phyloP scores from a whole-genome alignment of 2,329 filamentous ascomycete species.

The Trichophaea hybrida region DNA sequence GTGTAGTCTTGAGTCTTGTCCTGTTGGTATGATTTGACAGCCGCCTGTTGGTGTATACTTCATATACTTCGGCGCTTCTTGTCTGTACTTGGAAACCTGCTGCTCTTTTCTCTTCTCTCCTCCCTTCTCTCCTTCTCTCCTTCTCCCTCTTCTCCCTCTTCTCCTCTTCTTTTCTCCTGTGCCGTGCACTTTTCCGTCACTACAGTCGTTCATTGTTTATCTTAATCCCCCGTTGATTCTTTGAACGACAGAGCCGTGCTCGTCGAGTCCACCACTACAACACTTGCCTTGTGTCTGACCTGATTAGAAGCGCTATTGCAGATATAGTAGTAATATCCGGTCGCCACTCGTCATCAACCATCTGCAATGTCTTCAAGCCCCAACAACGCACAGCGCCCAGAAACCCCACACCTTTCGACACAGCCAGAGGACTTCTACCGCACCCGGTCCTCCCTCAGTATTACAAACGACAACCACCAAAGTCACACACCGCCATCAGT shows the following conservation, averaged over 20 bases:
- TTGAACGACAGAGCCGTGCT: background rate
- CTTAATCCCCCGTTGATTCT: background rate
- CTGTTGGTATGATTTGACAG: background rate
- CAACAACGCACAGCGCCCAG: conserved; percentile 3
- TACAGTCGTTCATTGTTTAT: background rate
- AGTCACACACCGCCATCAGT: conserved; percentile 6
- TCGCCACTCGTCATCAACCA: background rate
- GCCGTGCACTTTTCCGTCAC: background rate
- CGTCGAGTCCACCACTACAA: background rate
- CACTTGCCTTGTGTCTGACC: background rate
- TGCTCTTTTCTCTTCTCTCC: background rate
- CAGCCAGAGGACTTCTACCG: conserved; percentile 21
- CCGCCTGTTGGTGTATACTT: background rate
- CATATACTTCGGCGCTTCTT: background rate
- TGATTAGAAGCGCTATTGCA: background rate
- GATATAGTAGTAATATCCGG: background rate
- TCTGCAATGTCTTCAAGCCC: background rate
- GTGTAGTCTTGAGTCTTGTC: background rate
- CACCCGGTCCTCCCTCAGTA: background rate
- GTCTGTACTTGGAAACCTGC: background rate
- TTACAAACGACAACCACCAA: conserved; percentile 1
- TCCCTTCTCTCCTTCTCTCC: background rate
- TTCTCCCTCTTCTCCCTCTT: background rate
- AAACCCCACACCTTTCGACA: conserved; percentile 4
- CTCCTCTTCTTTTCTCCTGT: background rate